These are phyloP conservation scores for Gillenia trifoliata DNA, from an alignment of 306 rosid species.

Conservation along the genomic window DNA sequence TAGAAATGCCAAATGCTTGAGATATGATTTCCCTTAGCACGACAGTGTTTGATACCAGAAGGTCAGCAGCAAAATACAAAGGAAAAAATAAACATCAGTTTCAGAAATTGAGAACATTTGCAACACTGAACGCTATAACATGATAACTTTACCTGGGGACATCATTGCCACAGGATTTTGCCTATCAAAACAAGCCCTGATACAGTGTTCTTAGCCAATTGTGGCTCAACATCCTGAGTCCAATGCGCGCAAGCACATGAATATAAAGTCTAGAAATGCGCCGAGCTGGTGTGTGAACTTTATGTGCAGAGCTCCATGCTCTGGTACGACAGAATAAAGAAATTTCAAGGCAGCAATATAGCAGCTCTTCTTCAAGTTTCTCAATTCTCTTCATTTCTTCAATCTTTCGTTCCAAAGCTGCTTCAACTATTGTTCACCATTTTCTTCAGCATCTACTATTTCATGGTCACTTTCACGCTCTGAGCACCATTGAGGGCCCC, in stretches of 20 bases:
- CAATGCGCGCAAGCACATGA: conserved; percentile 85
- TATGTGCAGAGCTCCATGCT: conserved; percentile 94
- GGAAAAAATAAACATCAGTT: conserved; percentile 18
- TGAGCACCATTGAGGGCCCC: conserved; percentile 45
- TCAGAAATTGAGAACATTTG: conserved; percentile 1
- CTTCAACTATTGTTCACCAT: conserved; percentile 38
- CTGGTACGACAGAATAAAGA: conserved; percentile 85
- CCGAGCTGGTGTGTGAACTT: conserved; percentile 95
- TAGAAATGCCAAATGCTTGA: conserved; percentile 68
- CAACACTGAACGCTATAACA: background rate
- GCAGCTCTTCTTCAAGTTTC: conserved; percentile 86
- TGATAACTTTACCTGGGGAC: conserved; percentile 67
- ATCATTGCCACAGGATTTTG: conserved; percentile 91
- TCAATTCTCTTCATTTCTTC: conserved; percentile 83
- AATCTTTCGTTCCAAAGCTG: conserved; percentile 39
- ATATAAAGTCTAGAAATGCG: conserved; percentile 88
- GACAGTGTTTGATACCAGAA: conserved; percentile 84
- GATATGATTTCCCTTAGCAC: conserved; percentile 76
- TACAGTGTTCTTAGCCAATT: conserved; percentile 66
- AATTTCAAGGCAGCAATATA: conserved; percentile 96
- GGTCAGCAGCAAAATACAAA: conserved; percentile 52
- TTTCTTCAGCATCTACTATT: conserved; percentile 36
- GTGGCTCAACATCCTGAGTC: conserved; percentile 60
- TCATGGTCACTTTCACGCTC: conserved; percentile 38
- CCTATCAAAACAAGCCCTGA: conserved; percentile 86